These are phyloP conservation scores for Hypoxylon rubiginosum DNA, from an alignment of 2,329 filamentous ascomycete genomes.

Conservation along the genomic window DNA sequence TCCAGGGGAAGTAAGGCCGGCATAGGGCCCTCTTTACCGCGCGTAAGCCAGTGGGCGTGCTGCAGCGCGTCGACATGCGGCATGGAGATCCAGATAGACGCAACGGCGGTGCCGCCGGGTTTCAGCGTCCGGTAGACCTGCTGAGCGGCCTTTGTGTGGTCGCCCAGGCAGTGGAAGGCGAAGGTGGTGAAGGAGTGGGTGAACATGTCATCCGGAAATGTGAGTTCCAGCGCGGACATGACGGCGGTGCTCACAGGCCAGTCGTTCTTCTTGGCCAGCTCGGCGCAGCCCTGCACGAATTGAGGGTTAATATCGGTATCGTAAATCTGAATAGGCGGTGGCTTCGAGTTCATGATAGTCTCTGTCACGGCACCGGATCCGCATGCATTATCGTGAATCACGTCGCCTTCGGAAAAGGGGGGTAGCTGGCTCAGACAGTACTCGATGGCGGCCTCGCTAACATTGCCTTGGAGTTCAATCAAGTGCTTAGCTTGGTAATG, in stretches of 20 bases:
- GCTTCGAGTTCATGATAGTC: constrained; percentile 11
- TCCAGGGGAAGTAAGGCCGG: constrained; percentile 1
- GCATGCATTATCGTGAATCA: constrained; percentile 5
- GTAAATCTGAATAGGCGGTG: constrained; percentile 23
- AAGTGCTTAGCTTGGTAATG: constrained; percentile 28
- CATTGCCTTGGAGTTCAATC: constrained; percentile 25
- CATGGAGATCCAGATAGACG: constrained; percentile 36
- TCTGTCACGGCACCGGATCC: constrained; percentile 25
- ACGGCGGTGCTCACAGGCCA: constrained; percentile 3
- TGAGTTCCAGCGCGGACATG: constrained; percentile 28
- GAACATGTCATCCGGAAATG: constrained; percentile 28
- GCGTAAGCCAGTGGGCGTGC: constrained; percentile 37
- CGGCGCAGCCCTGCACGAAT: not conserved
- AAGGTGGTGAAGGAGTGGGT: constrained; percentile 36
- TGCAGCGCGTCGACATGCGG: constrained; percentile 37
- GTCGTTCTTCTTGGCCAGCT: not conserved
- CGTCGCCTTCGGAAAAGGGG: too few species aligned
- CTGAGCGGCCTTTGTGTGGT: constrained; percentile 26
- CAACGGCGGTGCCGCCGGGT: constrained; percentile 34
- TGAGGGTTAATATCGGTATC: constrained; percentile 15
- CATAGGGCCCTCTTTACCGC: constrained; percentile 37
- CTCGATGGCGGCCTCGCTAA: constrained; percentile 20
- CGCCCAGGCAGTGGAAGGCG: constrained; percentile 32
- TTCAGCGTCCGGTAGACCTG: constrained; percentile 36
- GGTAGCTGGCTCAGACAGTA: constrained; percentile 14